Evolutionary conservation across 129 eudicot genomes (phyloP).

Genomic region (Helianthus annuus): DNA sequence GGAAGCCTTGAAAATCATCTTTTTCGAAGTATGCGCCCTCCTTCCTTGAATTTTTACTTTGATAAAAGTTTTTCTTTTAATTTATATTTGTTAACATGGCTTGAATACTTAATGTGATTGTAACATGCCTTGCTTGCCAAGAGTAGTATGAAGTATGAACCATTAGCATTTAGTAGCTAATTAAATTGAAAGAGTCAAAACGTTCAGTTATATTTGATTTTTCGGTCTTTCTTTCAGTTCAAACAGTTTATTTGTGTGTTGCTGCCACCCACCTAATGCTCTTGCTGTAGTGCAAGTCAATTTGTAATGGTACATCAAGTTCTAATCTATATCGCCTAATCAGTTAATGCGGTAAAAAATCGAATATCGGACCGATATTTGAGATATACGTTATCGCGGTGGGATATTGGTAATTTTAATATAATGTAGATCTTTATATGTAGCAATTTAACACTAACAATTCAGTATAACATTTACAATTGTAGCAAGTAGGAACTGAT

Average conservation of each 20-base stretch:
- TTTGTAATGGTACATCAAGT: neutral
- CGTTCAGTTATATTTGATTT: neutral
- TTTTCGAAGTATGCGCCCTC: constrained; percentile 71
- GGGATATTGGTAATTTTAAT: no score
- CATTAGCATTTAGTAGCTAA: neutral
- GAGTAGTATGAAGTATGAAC: neutral
- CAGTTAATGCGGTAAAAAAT: neutral
- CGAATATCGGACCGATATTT: no score
- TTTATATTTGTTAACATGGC: neutral
- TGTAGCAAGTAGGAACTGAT: no score
- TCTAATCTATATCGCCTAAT: neutral
- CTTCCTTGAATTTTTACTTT: constrained; percentile 9
- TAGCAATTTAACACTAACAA: no score
- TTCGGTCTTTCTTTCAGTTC: constrained; percentile 5
- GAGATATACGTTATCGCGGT: no score
- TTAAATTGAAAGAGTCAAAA: neutral
- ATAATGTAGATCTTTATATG: no score
- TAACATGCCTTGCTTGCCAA: constrained; percentile 8
- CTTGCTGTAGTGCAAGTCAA: neutral
- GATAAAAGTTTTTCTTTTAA: neutral
- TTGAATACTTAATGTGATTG: neutral
- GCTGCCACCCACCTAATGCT: neutral
- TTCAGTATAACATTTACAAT: no score
- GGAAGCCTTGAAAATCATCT: constrained; percentile 98
- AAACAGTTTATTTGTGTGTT: neutral